phyloP scores from a whole-genome alignment of 2,329 filamentous ascomycete genomes.

The Cladobotryum protrusum region DNA sequence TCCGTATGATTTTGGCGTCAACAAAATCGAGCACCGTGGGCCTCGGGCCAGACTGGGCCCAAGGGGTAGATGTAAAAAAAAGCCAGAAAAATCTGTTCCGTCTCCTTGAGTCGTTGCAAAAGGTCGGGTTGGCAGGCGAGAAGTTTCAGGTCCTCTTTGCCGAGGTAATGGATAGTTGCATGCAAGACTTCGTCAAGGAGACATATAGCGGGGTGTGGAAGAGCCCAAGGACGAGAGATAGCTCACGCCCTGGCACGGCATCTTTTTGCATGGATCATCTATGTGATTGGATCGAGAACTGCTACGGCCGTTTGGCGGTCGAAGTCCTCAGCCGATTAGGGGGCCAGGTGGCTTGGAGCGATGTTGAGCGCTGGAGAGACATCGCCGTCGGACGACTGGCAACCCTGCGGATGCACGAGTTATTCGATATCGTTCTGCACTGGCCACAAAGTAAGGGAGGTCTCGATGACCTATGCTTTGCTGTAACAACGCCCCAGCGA shows the following conservation, averaged over 20 bases:
- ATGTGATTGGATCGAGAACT: constrained; percentile 60
- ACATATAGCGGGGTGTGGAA: constrained; percentile 60
- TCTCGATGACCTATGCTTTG: constrained; percentile 66
- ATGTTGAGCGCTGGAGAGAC: constrained; percentile 64
- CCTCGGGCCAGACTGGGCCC: constrained; percentile 18
- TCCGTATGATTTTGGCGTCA: constrained; percentile 40
- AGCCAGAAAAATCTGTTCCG: constrained; percentile 47
- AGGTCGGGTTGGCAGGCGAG: constrained; percentile 63
- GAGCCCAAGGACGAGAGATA: constrained; percentile 17
- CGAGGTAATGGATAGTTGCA: constrained; percentile 60
- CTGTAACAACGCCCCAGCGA: constrained; percentile 61
- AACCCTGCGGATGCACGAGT: constrained; percentile 59
- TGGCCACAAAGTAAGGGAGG: constrained; percentile 69
- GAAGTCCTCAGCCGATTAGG: constrained; percentile 50
- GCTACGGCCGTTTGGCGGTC: constrained; percentile 58
- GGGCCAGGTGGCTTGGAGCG: constrained; percentile 41
- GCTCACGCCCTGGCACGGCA: constrained; percentile 19
- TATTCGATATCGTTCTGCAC: constrained; percentile 72
- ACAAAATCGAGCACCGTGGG: constrained; percentile 11
- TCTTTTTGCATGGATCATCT: constrained; percentile 54
- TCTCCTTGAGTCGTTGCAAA: constrained; percentile 53
- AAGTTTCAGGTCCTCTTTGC: constrained; percentile 65
- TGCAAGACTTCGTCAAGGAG: constrained; percentile 56
- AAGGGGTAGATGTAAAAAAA: constrained; percentile 20
- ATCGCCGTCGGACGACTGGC: constrained; percentile 64